Base-by-base conservation (phyloP, 768 basidiomycete species). In the Thelephora ganbajun region DNA sequence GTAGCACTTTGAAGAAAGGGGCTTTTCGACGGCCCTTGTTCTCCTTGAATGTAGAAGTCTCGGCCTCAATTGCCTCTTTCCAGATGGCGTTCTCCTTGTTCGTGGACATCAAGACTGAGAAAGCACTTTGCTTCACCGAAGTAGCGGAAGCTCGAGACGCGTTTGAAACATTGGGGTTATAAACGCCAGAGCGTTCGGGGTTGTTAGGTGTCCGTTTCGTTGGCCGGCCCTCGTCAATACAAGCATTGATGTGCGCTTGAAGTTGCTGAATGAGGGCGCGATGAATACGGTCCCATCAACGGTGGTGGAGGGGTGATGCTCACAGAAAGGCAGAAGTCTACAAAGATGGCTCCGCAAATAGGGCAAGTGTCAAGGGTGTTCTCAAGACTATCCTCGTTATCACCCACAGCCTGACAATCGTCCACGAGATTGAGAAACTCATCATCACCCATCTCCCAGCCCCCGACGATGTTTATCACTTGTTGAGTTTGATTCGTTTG, bases 1-100 rank as follows among this genome's bases (percentile, higher is more conserved):
- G 85, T 54, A 98, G 61, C 19, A 91, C 76, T 66, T 97, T 99
- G 66, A 94, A 98, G 60, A 98, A 98, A 0, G 96, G 96, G 0
- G 92, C 89, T 49, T 76, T 80, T 50, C 86, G 68, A 23, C 86
- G 72, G 26, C 68, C 66, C 23, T 70, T 69, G 34, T 70, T 73
- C 13, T 62, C 62, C 48, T 74, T 75, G 50, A 69, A 70, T 42
- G 63, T 66, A 20, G 64, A 67, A 50, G 72, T 69, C 51, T 80
- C 78, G 0, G 63, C 67, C 13, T 64, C 60, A 14, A 76, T 65
- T 0, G 82, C 91, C 60, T 89, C 85, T 57, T 81, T 84, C 92
- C 93, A 97, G 2, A 77, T 76, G 50, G 80, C 79, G 43, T 75
- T 76, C 58, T 94, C 89, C 53, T 80, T 82, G 53, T 78, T 70